Base-by-base conservation (phyloP, 2,329 filamentous ascomycete genomes). In the Ambrosiella beaveri region DNA sequence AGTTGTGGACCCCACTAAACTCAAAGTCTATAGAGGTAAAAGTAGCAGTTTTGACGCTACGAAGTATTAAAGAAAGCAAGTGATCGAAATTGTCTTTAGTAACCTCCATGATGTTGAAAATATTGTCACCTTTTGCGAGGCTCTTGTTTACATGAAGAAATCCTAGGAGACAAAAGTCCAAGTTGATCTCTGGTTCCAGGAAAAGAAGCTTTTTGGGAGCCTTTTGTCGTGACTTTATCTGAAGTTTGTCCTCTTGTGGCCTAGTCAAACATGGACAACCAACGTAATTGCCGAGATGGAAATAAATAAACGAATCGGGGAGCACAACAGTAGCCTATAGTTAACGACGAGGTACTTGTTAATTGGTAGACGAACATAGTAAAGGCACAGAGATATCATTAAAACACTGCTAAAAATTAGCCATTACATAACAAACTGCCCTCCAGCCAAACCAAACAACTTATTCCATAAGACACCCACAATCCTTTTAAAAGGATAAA, bases 21-120 rank as follows among this genome's bases (percentile, higher is more conserved):
- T 72, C 70, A 41, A 71, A 53, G 54, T 72, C 70, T 3, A 73
- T 62, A 6, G 68, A 62, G 0, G 70, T 64, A 57, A 66, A 70
- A 0, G 65, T 61, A 0, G 68, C 65, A 8, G 62, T 58, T 6
- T 65, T 60, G 6, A 71, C 67, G 1, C 64, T 61, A 0, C 64
- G 38, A 1, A 72, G 57, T 3, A 72, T 63, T 1, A 5, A 13
- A 0, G 68, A 66, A 7, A 73, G 62, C 7, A 61, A 27, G 27
- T 27, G 41, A 12, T 58, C 62, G 47, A 65, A 65, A 40, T 63
- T 64, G 1, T 59, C n/a, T 17, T 51, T 52, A 11, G 49, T 61
- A 39, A 65, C 50, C 15, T 65, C 60, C 62, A 65, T 65, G 17
- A 7, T 38, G 39, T 27, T 27, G 27, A 27, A 27, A 27, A 27